Evolutionary conservation across 768 basidiomycete genomes (phyloP), one percentile per base, ranked within the genome.

Genomic region (Lactarius hatsudake): DNA sequence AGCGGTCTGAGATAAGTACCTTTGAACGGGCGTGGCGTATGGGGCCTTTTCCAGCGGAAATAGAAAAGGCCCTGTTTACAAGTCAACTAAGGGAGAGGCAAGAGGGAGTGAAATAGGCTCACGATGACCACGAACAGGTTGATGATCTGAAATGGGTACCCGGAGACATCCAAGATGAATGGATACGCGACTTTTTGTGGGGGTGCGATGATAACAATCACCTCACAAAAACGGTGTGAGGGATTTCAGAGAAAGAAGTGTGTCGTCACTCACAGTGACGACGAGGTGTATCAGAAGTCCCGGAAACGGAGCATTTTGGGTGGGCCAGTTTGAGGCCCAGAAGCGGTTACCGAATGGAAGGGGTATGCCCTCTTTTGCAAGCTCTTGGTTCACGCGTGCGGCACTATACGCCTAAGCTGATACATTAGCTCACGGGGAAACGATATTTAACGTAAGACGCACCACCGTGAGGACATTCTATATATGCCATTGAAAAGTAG

Each of bases 311-410:
- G 86, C 82, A 68, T 82, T 82, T 8, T 84, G 83, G 1, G 82
- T 83, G 1, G 84, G 84, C 85, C 84, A 85, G 71, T 86, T 87
- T 0, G 83, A 84, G 1, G 86, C 86, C 85, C 84, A 86, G 70
- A 87, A 84, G 30, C 74, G 79, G 69, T 83, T 86, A 2, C 84
- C 84, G 61, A 85, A 85, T 0, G 85, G 85, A 0, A 87, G 78
- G 13, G 85, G 85, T n/a, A 87, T 76, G 1, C 86, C 86, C 71
- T 86, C 86, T 67, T 87, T 87, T 5, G 86, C 86, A 5, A 87
- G 80, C 61, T 87, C 86, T 77, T 86, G 86, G 64, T 86, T 86
- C 3, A 87, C 78, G 20, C 82, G 80, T 0, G 82, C 74, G 2
- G 82, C 79, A 15, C 82, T 76, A 69, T 84, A 86, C 0, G 84